Conservation (phyloP, 23 red algal genomes). For the Gracilariopsis chorda region DNA sequence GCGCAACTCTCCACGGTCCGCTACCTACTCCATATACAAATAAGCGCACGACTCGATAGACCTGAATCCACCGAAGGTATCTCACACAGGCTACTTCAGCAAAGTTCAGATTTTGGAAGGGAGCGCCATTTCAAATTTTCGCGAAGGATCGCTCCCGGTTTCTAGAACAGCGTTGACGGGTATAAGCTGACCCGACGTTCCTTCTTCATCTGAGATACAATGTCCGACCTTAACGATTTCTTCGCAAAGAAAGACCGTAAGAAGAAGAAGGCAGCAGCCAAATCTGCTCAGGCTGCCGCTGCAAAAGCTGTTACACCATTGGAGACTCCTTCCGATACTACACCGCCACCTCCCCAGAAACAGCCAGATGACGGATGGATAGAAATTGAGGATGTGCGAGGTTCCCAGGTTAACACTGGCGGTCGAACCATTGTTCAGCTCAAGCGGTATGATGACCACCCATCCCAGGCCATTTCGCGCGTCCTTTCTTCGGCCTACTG, state of each 20-base stretch:
- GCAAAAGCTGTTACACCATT: neutral
- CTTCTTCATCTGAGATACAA: no score
- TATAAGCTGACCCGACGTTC: no score
- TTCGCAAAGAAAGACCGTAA: constrained; percentile 83
- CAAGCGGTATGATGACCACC: constrained; percentile 34
- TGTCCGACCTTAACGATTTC: constrained; percentile 80
- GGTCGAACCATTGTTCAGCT: constrained; percentile 59
- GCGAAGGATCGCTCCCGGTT: no score
- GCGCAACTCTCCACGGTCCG: no score
- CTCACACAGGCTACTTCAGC: no score
- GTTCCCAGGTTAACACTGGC: constrained; percentile 67
- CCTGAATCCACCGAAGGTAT: no score
- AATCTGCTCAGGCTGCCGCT: constrained; percentile 10
- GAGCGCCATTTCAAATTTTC: no score
- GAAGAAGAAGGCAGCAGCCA: constrained; percentile 62
- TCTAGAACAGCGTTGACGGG: no score
- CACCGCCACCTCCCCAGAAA: constrained; percentile 4
- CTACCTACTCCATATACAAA: no score
- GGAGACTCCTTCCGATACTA: neutral
- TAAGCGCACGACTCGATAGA: no score
- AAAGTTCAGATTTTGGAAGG: no score
- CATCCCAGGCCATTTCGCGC: neutral
- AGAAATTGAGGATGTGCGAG: constrained; percentile 64
- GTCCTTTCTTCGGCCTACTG: neutral
- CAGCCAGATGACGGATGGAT: constrained; percentile 68